Conservation (phyloP, 768 basidiomycete genomes). For the Russula olivacea region DNA sequence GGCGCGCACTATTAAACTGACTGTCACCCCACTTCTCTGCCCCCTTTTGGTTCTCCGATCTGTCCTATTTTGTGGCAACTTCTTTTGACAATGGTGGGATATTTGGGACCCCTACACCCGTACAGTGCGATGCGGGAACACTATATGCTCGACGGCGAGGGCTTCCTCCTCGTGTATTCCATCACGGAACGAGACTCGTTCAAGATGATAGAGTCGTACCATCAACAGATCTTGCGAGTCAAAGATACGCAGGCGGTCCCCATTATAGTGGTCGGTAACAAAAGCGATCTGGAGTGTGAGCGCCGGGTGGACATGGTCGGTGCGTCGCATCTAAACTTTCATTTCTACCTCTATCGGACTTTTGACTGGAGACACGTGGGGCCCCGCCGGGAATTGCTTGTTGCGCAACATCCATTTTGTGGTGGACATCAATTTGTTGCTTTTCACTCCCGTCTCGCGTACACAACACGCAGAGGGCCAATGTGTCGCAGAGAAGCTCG, state of each 20-base stretch:
- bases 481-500: constrained; percentile 87
- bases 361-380: not conserved
- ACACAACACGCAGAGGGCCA: constrained; percentile 68
- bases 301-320: constrained; percentile 92
- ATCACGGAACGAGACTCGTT: constrained; percentile 98
- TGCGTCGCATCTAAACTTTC: constrained; percentile 33
- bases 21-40: not conserved
- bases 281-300: constrained; percentile 92
- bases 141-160: constrained; percentile 97
- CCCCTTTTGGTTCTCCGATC: not conserved
- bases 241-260: constrained; percentile 96
- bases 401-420: too few relatives aligned
- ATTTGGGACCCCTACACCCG: too few relatives aligned
- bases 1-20: too few relatives aligned
- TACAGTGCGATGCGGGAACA: constrained; percentile 94
- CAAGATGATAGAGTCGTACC: constrained; percentile 91
- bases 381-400: too few relatives aligned
- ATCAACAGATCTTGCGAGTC: constrained; percentile 92
- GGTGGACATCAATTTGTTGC: too few relatives aligned
- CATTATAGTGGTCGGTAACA: constrained; percentile 95
- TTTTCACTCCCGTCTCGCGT: too few relatives aligned
- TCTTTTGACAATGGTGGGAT: not conserved
- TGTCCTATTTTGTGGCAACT: not conserved
- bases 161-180: constrained; percentile 95
- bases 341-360: not conserved